These are phyloP conservation scores for Leishmania martiniquensis DNA, from an alignment of 208 protist genomes.

Conservation along the genomic window DNA sequence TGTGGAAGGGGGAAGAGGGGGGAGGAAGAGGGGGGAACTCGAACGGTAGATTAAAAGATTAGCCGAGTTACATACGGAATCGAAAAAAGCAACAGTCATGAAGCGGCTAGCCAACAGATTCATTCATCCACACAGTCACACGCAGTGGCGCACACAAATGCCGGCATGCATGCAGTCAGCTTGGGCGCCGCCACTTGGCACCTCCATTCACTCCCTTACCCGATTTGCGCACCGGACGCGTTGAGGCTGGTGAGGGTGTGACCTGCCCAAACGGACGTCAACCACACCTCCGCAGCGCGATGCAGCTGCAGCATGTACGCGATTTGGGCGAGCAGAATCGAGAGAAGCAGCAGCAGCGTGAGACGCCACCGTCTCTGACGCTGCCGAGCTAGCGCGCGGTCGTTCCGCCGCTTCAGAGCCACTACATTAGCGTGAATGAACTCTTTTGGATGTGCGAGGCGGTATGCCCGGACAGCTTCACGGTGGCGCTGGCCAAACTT, in stretches of 20 bases:
- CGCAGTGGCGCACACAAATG: background rate
- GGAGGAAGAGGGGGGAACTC: background rate
- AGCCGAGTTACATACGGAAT: background rate
- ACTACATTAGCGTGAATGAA: constrained; percentile 51
- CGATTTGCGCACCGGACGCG: background rate
- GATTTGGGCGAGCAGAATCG: constrained; percentile 17
- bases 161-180: background rate
- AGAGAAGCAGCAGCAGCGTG: constrained; percentile 35
- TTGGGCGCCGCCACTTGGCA: background rate
- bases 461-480: constrained; percentile 56
- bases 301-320: constrained; percentile 22
- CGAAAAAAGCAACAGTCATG: background rate
- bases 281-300: background rate
- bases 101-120: background rate
- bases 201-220: background rate
- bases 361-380: constrained; percentile 35
- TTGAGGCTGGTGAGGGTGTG: background rate
- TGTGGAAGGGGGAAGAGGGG: background rate
- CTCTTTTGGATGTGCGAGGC: constrained; percentile 45
- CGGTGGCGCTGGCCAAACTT: constrained; percentile 67
- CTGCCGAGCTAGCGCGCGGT: constrained; percentile 33
- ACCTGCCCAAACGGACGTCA: background rate
- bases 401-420: constrained; percentile 46
- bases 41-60: no score
- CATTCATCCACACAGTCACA: background rate